These are phyloP conservation scores for Lenwebbia sp. DNA, from an alignment of 345 rosid genomes.

Conservation along the genomic window DNA sequence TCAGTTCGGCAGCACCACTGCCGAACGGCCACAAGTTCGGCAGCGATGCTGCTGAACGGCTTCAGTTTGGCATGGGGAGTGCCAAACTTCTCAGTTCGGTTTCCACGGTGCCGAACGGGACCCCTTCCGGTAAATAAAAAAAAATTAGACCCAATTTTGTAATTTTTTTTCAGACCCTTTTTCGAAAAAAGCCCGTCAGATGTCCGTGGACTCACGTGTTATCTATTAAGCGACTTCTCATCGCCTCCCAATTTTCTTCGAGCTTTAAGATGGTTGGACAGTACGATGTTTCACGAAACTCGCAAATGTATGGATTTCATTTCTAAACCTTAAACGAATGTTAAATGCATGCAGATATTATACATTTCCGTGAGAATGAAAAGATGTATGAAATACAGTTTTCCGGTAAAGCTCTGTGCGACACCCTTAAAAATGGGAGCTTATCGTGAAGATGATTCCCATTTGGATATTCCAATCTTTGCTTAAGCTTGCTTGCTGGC, in stretches of 20 bases:
- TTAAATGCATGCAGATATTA: background rate
- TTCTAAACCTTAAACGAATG: background rate
- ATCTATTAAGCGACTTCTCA: background rate
- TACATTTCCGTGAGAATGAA: background rate
- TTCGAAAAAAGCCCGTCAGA: no score
- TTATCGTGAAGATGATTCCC: background rate
- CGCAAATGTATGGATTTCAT: background rate
- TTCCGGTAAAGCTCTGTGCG: background rate
- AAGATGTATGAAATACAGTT: background rate
- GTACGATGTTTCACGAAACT: background rate
- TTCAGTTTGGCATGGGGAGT: no score
- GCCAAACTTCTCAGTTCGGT: no score
- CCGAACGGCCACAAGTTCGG: no score
- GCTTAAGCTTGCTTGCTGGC: background rate
- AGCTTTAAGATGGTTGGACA: background rate
- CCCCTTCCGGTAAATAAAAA: no score
- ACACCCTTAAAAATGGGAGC: background rate
- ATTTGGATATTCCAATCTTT: background rate
- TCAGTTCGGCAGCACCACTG: no score
- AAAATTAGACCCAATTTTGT: no score
- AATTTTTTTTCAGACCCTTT: no score
- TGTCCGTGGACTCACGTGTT: background rate
- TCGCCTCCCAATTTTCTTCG: background rate
- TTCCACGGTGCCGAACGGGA: no score
- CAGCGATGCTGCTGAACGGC: no score